Evolutionary conservation across 352 stramenopile species (phyloP).

Genomic region (Globisporangium emineosum): DNA sequence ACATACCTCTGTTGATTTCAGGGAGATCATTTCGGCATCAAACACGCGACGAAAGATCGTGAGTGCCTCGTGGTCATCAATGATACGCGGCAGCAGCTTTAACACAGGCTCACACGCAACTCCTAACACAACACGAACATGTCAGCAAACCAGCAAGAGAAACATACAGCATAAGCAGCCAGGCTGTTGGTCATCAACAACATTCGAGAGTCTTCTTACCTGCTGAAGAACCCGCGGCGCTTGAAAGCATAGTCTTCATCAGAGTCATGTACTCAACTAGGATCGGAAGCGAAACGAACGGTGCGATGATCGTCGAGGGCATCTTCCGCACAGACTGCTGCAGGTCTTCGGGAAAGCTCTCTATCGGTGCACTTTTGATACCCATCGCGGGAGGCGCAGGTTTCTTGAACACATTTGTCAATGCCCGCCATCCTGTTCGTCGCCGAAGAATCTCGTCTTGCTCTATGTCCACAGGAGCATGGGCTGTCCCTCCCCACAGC

Average conservation of each 20-base stretch:
- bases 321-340: constrained; percentile 51
- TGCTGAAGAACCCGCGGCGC: constrained; percentile 32
- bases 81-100: constrained; percentile 63
- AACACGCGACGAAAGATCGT: constrained; percentile 61
- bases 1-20: constrained; percentile 47
- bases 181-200: not conserved
- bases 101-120: constrained; percentile 63
- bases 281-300: constrained; percentile 62
- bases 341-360: constrained; percentile 44
- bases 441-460: constrained; percentile 68
- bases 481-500: constrained; percentile 62
- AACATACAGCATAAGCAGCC: not conserved
- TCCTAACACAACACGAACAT: constrained; percentile 21
- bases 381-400: constrained; percentile 48
- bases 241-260: constrained; percentile 55
- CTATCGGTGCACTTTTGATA: constrained; percentile 65
- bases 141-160: not conserved
- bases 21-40: constrained; percentile 37
- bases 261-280: constrained; percentile 69
- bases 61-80: constrained; percentile 67
- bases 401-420: constrained; percentile 64
- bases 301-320: constrained; percentile 63
- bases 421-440: constrained; percentile 65
- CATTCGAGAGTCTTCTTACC: constrained; percentile 19
- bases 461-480: constrained; percentile 65